Conservation (phyloP, 441 rosid genomes). For the Gossypium schwendimanii region DNA sequence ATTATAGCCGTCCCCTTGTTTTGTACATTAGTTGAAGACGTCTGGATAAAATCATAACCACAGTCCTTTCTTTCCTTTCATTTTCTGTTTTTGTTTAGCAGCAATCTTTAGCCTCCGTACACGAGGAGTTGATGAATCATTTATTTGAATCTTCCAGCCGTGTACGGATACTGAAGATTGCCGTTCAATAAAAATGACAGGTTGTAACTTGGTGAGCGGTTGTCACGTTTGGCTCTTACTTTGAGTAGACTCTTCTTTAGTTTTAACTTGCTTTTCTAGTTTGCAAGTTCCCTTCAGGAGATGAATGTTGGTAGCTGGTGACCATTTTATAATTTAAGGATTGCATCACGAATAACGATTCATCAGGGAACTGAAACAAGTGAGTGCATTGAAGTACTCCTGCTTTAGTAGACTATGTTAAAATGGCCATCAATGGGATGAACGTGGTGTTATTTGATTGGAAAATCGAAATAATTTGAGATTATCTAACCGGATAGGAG, state of each 20-base stretch:
- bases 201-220: background rate
- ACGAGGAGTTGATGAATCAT: background rate
- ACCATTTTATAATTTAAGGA: background rate
- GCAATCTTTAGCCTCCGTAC: background rate
- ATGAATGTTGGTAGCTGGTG: slow-evolving; percentile 5
- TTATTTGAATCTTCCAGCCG: background rate
- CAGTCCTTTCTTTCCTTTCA: background rate
- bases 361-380: background rate
- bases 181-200: background rate
- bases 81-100: background rate
- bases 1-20: background rate
- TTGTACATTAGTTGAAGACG: background rate
- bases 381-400: background rate
- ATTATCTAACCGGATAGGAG: slow-evolving; percentile 6
- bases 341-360: background rate
- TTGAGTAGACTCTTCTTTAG: slow-evolving; percentile 4
- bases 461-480: background rate
- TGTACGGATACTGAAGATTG: background rate
- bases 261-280: slow-evolving; percentile 14
- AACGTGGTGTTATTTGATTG: slow-evolving; percentile 8
- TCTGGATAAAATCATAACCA: background rate
- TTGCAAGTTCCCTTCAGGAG: background rate
- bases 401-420: background rate
- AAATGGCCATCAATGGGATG: background rate
- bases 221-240: background rate